A percentile compares a stretch with the other conserved stretches of the same genome.
Evolutionary conservation across 228 moss, liverwort and hornwort genomes (phyloP).

Genomic region (Sphagnum fallax): DNA sequence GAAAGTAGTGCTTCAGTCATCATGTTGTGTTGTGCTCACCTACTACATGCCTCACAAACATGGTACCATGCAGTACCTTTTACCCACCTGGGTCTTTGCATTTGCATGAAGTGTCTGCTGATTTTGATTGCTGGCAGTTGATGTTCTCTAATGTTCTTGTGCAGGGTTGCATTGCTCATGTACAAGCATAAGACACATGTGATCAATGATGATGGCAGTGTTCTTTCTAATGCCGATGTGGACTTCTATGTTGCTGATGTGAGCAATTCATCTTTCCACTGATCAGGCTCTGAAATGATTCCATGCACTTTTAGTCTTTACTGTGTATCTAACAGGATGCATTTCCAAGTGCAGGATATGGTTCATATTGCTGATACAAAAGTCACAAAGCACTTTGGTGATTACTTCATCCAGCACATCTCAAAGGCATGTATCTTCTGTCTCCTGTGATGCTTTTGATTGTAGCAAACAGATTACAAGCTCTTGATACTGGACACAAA

Average conservation of each 20-base stretch:
- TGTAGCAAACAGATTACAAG: too few species aligned
- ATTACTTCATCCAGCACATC: constrained; percentile 96
- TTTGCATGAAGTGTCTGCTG: too few species aligned
- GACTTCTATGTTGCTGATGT: constrained; percentile 60
- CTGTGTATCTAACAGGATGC: too few species aligned
- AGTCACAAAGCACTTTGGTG: constrained; percentile 91
- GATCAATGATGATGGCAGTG: constrained; percentile 81
- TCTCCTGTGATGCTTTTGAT: too few species aligned
- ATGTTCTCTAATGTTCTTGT: not conserved
- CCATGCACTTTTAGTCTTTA: too few species aligned
- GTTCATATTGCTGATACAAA: constrained; percentile 92
- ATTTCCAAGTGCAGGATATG: constrained; percentile 58
- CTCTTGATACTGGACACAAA: not conserved
- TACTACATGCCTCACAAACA: too few species aligned
- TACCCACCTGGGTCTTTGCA: too few species aligned
- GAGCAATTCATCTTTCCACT: constrained; percentile 5
- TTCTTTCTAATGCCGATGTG: constrained; percentile 92
- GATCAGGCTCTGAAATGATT: too few species aligned
- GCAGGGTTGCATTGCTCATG: constrained; percentile 83
- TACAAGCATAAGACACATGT: constrained; percentile 99
- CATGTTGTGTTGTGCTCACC: too few species aligned
- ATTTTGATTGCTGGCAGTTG: too few species aligned
- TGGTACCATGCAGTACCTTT: too few species aligned
- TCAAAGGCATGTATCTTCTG: constrained; percentile 39
- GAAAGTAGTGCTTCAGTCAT: too few species aligned